Evolutionary conservation across 2,329 filamentous ascomycete species (phyloP).

Genomic region (Eutypa lata): DNA sequence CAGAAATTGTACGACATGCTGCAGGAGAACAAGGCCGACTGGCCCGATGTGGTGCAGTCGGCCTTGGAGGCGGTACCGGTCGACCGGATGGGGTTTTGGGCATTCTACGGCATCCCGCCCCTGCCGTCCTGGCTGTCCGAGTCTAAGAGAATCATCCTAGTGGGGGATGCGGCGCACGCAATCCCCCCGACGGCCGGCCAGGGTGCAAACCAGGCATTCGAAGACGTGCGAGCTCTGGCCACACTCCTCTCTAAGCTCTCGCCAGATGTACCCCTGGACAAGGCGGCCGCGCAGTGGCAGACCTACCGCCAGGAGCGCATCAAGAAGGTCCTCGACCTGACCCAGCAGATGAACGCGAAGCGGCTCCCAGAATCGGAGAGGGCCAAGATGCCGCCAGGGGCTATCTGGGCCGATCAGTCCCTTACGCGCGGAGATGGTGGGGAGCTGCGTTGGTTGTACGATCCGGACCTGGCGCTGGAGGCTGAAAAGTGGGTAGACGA

Average conservation of each 20-base stretch:
- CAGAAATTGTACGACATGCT: slow-evolving; percentile 31
- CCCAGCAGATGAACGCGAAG: slow-evolving; percentile 43
- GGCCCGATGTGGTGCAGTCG: slow-evolving; percentile 35
- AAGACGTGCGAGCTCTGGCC: slow-evolving; percentile 46
- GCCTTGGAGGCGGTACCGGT: slow-evolving; percentile 31
- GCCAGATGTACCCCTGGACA: slow-evolving; percentile 18
- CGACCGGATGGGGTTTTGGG: slow-evolving; percentile 40
- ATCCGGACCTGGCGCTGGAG: slow-evolving; percentile 9
- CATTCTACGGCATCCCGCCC: slow-evolving; percentile 41
- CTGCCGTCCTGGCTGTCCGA: slow-evolving; percentile 39
- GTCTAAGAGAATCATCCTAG: slow-evolving; percentile 35
- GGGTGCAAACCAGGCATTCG: slow-evolving; percentile 45
- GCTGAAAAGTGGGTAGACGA: slow-evolving; percentile 12
- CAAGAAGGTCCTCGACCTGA: slow-evolving; percentile 45
- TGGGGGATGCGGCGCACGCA: slow-evolving; percentile 47
- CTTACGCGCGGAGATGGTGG: slow-evolving; percentile 13
- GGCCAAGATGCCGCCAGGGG: slow-evolving; percentile 8
- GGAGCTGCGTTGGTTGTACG: slow-evolving; percentile 14
- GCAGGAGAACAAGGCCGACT: slow-evolving; percentile 28
- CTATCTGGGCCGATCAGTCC: slow-evolving; percentile 10
- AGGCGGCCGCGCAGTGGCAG: slow-evolving; percentile 43
- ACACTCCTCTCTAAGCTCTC: slow-evolving; percentile 31
- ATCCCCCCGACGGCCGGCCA: slow-evolving; percentile 46
- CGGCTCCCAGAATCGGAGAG: slow-evolving; percentile 35
- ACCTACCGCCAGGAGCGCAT: slow-evolving; percentile 43